Percentiles rank a stretch among this genome's conserved stretches.
Conservation (phyloP, 352 stramenopile species). For the Pythium vanterpoolii region DNA sequence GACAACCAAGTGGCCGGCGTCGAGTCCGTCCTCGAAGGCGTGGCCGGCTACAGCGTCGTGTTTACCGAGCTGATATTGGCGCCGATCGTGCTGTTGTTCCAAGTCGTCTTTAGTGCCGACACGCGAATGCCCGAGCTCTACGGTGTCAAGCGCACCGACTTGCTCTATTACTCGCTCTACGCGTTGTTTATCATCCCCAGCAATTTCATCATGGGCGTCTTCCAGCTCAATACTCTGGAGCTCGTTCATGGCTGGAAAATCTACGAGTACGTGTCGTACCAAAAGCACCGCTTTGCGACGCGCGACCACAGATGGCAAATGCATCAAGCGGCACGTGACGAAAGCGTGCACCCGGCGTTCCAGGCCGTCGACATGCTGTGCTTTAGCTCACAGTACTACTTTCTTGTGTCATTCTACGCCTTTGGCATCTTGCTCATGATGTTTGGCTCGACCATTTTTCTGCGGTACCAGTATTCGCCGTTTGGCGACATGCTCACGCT, state of each 20-base stretch:
- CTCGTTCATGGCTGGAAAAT: slow-evolving; percentile 96
- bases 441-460: slow-evolving; percentile 91
- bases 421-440: slow-evolving; percentile 91
- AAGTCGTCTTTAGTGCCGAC: slow-evolving; percentile 88
- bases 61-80: slow-evolving; percentile 86
- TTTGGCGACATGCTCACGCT: slow-evolving; percentile 91
- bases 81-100: slow-evolving; percentile 85
- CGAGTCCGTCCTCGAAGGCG: slow-evolving; percentile 91
- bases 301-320: slow-evolving; percentile 94
- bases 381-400: slow-evolving; percentile 94
- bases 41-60: slow-evolving; percentile 90
- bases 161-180: slow-evolving; percentile 96
- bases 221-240: slow-evolving; percentile 95
- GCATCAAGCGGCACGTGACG: slow-evolving; percentile 73
- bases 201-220: slow-evolving; percentile 91
- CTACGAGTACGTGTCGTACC: slow-evolving; percentile 97
- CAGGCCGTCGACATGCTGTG: slow-evolving; percentile 95
- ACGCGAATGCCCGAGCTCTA: slow-evolving; percentile 92
- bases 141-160: slow-evolving; percentile 90
- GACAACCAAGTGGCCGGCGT: slow-evolving; percentile 91
- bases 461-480: slow-evolving; percentile 91
- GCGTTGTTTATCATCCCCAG: slow-evolving; percentile 94
- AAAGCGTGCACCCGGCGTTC: slow-evolving; percentile 91
- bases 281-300: slow-evolving; percentile 94
- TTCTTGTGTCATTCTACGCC: slow-evolving; percentile 82